phyloP scores from a whole-genome alignment of 106 monocot species.

The Hemerocallis citrina region DNA sequence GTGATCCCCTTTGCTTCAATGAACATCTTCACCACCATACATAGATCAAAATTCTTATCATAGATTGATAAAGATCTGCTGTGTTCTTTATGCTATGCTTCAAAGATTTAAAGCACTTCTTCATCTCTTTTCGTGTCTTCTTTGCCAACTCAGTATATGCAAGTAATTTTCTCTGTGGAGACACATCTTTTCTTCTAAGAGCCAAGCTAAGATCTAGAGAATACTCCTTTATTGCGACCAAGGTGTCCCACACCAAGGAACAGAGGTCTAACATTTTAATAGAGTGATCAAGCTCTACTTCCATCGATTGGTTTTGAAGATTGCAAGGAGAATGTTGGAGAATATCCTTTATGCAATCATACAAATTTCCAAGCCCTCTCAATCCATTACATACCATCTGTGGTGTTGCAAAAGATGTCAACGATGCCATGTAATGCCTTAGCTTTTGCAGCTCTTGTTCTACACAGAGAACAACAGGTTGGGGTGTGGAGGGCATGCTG shows the following conservation, averaged over 20 bases:
- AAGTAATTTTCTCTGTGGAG: background rate
- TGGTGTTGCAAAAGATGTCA: too few relatives aligned
- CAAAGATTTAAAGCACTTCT: background rate
- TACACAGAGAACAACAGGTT: too few relatives aligned
- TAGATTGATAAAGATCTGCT: background rate
- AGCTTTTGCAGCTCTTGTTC: too few relatives aligned
- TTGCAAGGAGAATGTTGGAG: slow-evolving; percentile 14
- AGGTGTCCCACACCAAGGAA: slow-evolving; percentile 8
- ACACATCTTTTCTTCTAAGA: background rate
- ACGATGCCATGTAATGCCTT: too few relatives aligned
- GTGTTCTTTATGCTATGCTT: background rate
- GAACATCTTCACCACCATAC: background rate
- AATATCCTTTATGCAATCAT: slow-evolving; percentile 18
- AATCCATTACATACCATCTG: background rate
- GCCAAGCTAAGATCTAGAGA: slow-evolving; percentile 8
- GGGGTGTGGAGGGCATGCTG: too few relatives aligned
- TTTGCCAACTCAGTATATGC: background rate
- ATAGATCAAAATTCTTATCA: background rate
- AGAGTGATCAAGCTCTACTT: slow-evolving; percentile 19
- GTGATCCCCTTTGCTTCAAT: slow-evolving; percentile 17
- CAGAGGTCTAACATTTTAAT: slow-evolving; percentile 26
- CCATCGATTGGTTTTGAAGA: slow-evolving; percentile 21
- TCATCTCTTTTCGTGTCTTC: slow-evolving; percentile 1
- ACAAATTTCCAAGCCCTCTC: slow-evolving; percentile 15
- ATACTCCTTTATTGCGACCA: slow-evolving; percentile 7